Evolutionary conservation across 176 grass and related monocot species (phyloP), one percentile per base, ranked within the genome.

Genomic region (Triticum dicoccoides): DNA sequence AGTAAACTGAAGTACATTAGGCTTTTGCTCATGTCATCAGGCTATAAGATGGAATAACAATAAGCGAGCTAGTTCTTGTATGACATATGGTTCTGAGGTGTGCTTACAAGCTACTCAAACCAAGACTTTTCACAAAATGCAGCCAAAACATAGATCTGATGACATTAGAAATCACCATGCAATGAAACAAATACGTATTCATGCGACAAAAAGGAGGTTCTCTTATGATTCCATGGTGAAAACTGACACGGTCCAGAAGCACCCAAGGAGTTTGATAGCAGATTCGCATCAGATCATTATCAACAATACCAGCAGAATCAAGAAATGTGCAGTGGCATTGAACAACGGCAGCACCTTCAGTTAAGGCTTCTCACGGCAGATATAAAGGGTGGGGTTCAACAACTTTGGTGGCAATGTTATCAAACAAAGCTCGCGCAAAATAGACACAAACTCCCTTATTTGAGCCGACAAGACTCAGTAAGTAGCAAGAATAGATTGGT

Each of bases 21-120:
- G 73, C 7, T 75, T 75, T 30, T 15, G 20, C 3, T 24, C 76
- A 24, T 61, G 32, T 9, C 54, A 61, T 79, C 33, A 61, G 34
- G 33, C 33, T 61, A 77, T 58, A 77, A 77, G 74, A 29, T 77
- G 27, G 75, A 78, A 59, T n/a, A 78, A 59, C 30, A n/a, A 58
- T 6, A 56, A 10, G 73, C 29, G 15, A 76, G 44, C 42, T 76
- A 51, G 24, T 76, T 15, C 71, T 27, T 3, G 25, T 76, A 51
- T 11, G 24, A 76, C 44, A 76, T 51, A 52, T 14, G 42, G 23
- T 49, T 9, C 12, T 49, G 51, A 77, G 75, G 17, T 58, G 49
- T 47, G 8, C 49, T 77, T 58, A 35, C 29, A 58, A 58, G 29
- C 49, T 77, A 58, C 30, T 58, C 4, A 21, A 58, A 58, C 34